Percentiles rank a stretch among this genome's conserved stretches.
Conservation (phyloP, 371 early-diverging fungal genomes). For the Mucor irregularis region DNA sequence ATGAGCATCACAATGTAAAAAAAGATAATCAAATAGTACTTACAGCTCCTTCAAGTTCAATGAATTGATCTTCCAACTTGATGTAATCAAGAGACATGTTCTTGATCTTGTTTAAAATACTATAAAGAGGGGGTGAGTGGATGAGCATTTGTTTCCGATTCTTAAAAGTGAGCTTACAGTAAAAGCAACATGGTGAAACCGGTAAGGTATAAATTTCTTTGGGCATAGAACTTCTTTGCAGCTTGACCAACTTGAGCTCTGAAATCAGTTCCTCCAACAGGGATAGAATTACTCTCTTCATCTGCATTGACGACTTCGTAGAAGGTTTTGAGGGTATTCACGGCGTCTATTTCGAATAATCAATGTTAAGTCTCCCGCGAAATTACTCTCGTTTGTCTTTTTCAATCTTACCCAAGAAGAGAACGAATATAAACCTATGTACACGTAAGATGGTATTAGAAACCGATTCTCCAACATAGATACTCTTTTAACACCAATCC, state of each 20-base stretch:
- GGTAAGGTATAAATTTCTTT: constrained; percentile 75
- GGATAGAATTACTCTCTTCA: constrained; percentile 20
- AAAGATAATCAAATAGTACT: constrained; percentile 9
- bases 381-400: not conserved
- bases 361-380: not conserved
- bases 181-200: constrained; percentile 28
- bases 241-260: constrained; percentile 60
- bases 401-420: constrained; percentile 57
- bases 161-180: constrained; percentile 15
- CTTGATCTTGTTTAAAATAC: constrained; percentile 26
- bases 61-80: constrained; percentile 23
- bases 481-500: not conserved
- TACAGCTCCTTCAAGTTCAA: constrained; percentile 25
- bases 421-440: constrained; percentile 55
- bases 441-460: not conserved
- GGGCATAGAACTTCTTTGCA: constrained; percentile 80
- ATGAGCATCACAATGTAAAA: not conserved
- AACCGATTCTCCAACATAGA: not conserved
- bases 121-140: not conserved
- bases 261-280: constrained; percentile 29
- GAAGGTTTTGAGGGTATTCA: constrained; percentile 59
- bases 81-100: constrained; percentile 25
- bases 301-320: constrained; percentile 31
- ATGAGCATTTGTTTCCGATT: not conserved
- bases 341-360: constrained; percentile 45